These are phyloP conservation scores for Carex arenaria DNA, from an alignment of 202 grass and related monocot genomes.

Conservation along the genomic window DNA sequence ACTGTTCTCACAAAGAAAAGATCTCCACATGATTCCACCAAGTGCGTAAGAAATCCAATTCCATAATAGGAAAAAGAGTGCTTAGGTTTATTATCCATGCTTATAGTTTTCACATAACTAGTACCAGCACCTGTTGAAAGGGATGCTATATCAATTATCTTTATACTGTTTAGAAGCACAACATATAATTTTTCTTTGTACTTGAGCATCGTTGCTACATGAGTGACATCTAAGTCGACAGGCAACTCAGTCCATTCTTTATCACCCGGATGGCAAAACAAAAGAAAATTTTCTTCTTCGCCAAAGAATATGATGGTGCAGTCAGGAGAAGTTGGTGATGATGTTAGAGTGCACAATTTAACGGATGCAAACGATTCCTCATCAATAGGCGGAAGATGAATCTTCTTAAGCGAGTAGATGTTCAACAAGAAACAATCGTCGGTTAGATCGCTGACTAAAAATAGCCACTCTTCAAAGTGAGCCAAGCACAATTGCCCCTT, in stretches of 20 bases:
- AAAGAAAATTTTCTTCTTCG: background rate
- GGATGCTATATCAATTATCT: too few species aligned
- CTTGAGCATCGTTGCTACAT: too few species aligned
- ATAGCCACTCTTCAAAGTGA: background rate
- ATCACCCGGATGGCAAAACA: background rate
- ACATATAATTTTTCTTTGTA: too few species aligned
- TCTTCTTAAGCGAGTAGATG: background rate
- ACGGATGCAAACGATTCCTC: background rate
- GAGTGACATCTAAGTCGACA: background rate
- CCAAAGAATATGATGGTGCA: conserved; percentile 2
- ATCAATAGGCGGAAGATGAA: background rate
- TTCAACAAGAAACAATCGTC: background rate
- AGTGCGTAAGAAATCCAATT: too few species aligned
- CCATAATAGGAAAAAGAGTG: too few species aligned
- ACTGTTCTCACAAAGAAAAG: too few species aligned
- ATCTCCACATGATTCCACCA: too few species aligned
- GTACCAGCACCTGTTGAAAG: too few species aligned
- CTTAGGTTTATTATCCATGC: too few species aligned
- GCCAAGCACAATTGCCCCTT: background rate
- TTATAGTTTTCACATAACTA: too few species aligned
- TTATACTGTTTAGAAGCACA: too few species aligned
- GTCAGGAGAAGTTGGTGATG: background rate
- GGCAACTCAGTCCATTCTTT: background rate
- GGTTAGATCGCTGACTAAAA: background rate
- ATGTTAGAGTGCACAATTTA: background rate